These are phyloP conservation scores for Fusarium sulawesiense DNA, from an alignment of 2,329 filamentous ascomycete genomes.

Conservation along the genomic window DNA sequence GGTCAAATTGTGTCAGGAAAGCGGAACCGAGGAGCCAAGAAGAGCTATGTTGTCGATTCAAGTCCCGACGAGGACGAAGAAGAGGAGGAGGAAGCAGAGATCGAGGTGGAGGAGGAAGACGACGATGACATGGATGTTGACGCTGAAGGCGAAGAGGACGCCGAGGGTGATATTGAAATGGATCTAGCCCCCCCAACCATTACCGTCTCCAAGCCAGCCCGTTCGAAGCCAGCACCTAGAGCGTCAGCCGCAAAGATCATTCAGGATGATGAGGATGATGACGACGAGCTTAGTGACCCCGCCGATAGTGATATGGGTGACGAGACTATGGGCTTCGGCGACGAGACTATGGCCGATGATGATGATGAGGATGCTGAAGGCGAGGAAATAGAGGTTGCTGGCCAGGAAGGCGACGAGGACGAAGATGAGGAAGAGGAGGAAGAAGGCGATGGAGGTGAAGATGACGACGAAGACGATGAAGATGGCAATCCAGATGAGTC, in stretches of 20 bases:
- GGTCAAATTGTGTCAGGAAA: conserved; percentile 63
- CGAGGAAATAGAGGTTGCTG: conserved; percentile 57
- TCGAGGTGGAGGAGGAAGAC: conserved; percentile 57
- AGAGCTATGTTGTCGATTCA: conserved; percentile 70
- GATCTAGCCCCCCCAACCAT: conserved; percentile 56
- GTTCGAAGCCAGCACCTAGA: conserved; percentile 51
- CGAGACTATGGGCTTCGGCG: conserved; percentile 53
- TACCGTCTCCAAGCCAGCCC: conserved; percentile 61
- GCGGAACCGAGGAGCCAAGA: conserved; percentile 66
- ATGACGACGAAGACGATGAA: conserved; percentile 59
- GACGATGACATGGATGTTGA: conserved; percentile 57
- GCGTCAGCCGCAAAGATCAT: conserved; percentile 50
- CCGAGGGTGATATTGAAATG: conserved; percentile 61
- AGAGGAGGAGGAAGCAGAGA: conserved; percentile 52
- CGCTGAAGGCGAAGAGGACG: conserved; percentile 59
- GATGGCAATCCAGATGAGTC: conserved; percentile 61
- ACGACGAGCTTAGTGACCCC: conserved; percentile 67
- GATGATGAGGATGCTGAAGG: conserved; percentile 62
- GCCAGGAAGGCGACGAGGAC: conserved; percentile 57
- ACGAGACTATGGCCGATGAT: conserved; percentile 61
- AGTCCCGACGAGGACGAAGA: conserved; percentile 61
- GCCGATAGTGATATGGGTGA: conserved; percentile 61
- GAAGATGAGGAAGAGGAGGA: conserved; percentile 56
- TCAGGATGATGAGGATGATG: conserved; percentile 59
- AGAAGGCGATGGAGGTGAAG: conserved; percentile 56